phyloP scores from a whole-genome alignment of 140 eudicot species.

The Bidens hawaiensis region DNA sequence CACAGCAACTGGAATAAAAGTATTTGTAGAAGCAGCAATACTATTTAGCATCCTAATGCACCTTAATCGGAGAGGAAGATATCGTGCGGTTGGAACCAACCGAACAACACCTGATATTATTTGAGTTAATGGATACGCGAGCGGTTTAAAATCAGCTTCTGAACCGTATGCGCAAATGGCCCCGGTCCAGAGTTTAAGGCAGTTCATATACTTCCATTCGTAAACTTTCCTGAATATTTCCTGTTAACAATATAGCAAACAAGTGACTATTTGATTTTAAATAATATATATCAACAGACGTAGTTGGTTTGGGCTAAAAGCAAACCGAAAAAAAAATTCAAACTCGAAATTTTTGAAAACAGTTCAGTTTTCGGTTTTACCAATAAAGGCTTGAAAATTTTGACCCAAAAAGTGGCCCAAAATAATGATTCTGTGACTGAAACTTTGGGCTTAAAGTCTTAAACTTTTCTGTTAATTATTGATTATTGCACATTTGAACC shows the following conservation, averaged over 20 bases:
- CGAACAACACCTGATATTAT: conserved; percentile 79
- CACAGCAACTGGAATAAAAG: conserved; percentile 80
- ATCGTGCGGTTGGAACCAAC: conserved; percentile 86
- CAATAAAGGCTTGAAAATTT: too few species aligned
- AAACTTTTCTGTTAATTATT: too few species aligned
- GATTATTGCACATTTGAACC: too few species aligned
- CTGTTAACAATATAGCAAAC: conserved; percentile 30
- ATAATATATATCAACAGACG: too few species aligned
- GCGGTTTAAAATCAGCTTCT: conserved; percentile 77
- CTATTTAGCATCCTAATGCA: conserved; percentile 90
- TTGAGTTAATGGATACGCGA: conserved; percentile 93
- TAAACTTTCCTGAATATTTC: conserved; percentile 76
- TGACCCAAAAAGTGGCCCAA: too few species aligned
- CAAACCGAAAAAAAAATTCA: too few species aligned
- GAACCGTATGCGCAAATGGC: conserved; percentile 78
- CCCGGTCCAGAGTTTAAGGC: conserved; percentile 96
- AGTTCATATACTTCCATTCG: conserved; percentile 87
- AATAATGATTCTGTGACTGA: too few species aligned
- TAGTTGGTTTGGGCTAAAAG: too few species aligned
- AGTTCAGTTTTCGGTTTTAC: too few species aligned
- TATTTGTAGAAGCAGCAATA: conserved; percentile 74
- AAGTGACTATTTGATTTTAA: background rate
- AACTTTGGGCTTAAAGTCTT: too few species aligned
- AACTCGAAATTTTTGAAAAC: too few species aligned
- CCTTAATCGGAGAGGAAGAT: conserved; percentile 82